These are phyloP conservation scores for Angophora floribunda DNA, from an alignment of 345 rosid species.

Conservation along the genomic window DNA sequence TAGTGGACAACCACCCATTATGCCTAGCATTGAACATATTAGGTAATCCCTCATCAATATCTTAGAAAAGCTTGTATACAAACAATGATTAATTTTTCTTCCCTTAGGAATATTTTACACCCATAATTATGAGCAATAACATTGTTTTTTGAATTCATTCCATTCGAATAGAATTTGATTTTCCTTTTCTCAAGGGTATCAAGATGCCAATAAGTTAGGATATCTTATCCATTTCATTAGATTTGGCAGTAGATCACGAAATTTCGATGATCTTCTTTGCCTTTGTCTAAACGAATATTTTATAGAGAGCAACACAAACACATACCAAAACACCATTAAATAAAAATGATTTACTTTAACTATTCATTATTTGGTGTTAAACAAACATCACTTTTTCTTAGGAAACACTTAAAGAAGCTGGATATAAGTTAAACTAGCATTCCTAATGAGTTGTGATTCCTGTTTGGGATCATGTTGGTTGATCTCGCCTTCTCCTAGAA, in stretches of 20 bases:
- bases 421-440: background rate
- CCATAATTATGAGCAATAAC: background rate
- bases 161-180: background rate
- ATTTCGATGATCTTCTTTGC: background rate
- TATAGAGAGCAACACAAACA: background rate
- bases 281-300: background rate
- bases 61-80: background rate
- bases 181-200: too few species aligned
- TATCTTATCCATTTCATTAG: background rate
- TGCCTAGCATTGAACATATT: background rate
- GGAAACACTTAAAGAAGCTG: background rate
- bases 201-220: accelerated
- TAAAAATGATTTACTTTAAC: background rate
- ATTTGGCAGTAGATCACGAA: background rate
- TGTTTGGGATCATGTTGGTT: too few species aligned
- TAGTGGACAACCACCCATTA: background rate
- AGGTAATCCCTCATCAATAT: background rate
- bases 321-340: background rate
- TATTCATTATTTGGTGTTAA: background rate
- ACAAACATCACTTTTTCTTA: background rate
- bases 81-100: background rate
- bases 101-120: background rate
- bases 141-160: background rate
- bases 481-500: too few species aligned
- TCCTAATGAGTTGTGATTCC: background rate